These are phyloP conservation scores for Solanum microdontum DNA, from an alignment of 257 asterid genomes.

Conservation along the genomic window DNA sequence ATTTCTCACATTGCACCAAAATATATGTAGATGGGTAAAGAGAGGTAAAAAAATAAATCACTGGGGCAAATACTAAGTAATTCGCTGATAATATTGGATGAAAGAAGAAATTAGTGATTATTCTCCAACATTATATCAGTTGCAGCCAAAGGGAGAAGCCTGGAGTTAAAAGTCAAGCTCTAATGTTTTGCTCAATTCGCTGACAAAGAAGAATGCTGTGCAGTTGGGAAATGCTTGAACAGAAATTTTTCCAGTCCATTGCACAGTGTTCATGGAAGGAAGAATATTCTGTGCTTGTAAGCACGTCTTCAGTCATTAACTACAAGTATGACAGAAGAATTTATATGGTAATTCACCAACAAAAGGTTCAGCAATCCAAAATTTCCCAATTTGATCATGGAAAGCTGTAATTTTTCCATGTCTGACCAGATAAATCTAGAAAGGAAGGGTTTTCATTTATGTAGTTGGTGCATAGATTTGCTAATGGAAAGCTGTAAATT, in stretches of 20 bases:
- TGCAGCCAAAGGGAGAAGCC: neutral
- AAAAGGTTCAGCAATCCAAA: neutral
- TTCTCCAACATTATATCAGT: neutral
- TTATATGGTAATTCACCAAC: neutral
- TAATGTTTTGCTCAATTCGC: neutral
- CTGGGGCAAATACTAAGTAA: neutral
- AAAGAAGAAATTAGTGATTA: neutral
- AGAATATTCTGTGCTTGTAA: neutral
- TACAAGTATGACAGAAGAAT: neutral
- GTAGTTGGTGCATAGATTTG: neutral
- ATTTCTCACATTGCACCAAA: neutral
- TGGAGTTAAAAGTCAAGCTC: neutral
- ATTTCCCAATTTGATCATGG: neutral
- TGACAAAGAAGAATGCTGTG: neutral
- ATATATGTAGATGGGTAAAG: neutral
- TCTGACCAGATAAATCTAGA: neutral
- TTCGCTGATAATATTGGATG: neutral
- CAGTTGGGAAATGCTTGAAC: neutral
- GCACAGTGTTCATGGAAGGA: neutral
- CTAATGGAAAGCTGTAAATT: neutral
- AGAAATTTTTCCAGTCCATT: neutral
- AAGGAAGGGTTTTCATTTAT: neutral
- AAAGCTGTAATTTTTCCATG: neutral
- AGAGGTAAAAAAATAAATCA: neutral
- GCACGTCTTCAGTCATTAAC: neutral